phyloP scores from a whole-genome alignment of 2,329 filamentous ascomycete species.

The Fusarium agapanthi region DNA sequence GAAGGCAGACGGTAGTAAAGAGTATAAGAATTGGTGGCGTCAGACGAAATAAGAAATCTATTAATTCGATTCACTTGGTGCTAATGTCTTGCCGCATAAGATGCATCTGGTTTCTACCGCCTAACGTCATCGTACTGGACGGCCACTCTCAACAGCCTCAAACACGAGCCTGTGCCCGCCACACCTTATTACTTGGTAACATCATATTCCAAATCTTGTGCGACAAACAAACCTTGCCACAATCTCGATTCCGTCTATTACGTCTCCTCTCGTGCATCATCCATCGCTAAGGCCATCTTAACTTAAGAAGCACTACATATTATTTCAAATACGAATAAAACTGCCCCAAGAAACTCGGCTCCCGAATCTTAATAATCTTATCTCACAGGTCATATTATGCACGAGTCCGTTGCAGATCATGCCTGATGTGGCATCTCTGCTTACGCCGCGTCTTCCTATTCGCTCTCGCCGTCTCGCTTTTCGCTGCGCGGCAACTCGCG shows the following conservation, averaged over 20 bases:
- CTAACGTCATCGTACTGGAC: not conserved
- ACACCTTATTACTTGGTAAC: not conserved
- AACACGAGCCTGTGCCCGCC: not conserved
- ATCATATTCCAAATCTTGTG: conserved; percentile 10
- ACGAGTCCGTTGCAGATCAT: not conserved
- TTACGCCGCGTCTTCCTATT: not conserved
- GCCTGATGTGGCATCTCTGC: not conserved
- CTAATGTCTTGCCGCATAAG: fast-evolving
- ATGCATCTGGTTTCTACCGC: not conserved
- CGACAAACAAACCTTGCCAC: not conserved
- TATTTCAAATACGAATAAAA: not conserved
- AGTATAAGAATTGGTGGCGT: fast-evolving
- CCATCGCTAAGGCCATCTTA: not conserved
- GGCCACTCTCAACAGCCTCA: not conserved
- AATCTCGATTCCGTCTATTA: not conserved
- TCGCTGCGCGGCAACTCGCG: not conserved
- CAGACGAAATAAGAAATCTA: fast-evolving
- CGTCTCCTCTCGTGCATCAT: not conserved
- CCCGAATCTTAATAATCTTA: not conserved
- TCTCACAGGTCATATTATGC: not conserved
- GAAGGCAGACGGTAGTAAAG: fast-evolving
- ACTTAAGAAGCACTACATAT: not conserved
- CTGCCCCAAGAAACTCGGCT: not conserved
- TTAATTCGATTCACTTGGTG: not conserved
- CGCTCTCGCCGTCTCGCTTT: not conserved